These are phyloP conservation scores for Plasmodium vivax DNA, from an alignment of 169 alveolate genomes.

Conservation along the genomic window DNA sequence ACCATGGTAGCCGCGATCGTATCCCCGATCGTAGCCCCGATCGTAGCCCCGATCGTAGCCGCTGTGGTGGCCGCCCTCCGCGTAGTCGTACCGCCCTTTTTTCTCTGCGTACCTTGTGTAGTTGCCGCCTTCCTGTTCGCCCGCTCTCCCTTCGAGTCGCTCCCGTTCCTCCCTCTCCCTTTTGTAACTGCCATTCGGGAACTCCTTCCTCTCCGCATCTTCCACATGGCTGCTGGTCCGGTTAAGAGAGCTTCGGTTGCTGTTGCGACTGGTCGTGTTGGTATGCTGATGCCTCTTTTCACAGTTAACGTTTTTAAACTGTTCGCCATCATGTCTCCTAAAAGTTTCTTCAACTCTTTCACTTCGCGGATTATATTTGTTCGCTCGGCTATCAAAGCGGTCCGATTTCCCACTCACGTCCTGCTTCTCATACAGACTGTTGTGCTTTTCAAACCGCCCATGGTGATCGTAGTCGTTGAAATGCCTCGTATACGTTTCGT, in stretches of 20 bases:
- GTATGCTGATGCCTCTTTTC: not conserved
- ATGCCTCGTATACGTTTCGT: not conserved
- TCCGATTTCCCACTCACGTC: not conserved
- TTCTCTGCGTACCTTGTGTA: not conserved
- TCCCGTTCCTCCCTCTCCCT: not conserved
- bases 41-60: not conserved
- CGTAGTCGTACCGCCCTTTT: not conserved
- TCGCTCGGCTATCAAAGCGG: not conserved
- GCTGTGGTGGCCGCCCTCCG: conserved; percentile 1
- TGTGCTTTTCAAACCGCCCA: not conserved
- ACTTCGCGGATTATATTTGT: not conserved
- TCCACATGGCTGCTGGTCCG: not conserved
- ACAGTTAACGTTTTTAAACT: not conserved
- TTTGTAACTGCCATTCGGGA: not conserved
- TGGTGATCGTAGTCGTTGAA: not conserved
- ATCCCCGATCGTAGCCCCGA: not conserved
- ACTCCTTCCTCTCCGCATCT: not conserved
- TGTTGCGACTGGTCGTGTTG: not conserved
- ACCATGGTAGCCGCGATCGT: not conserved
- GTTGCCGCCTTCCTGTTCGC: not conserved
- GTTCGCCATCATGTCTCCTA: not conserved
- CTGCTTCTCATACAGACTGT: not conserved
- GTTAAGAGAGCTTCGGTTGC: not conserved
- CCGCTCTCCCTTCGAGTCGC: not conserved
- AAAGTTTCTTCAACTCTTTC: not conserved